Base-by-base conservation (phyloP, 140 eudicot genomes). In the Cichorium intybus region DNA sequence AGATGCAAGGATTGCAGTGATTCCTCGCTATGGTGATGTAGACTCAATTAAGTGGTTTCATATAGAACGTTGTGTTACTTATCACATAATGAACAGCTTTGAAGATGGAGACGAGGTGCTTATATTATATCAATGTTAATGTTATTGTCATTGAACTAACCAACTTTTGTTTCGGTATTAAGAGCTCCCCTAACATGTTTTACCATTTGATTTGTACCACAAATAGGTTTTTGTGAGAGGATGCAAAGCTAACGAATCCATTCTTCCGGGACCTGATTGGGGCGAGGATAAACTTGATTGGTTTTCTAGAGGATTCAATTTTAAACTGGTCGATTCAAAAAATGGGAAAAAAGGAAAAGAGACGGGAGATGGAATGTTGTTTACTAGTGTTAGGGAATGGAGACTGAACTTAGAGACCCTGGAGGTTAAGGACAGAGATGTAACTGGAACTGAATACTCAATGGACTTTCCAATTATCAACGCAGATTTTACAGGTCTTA, bases 381-480 rank as follows among this genome's bases (percentile, higher is more conserved):
- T 77, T 14, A 26, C 70, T 35, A 53, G 74, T 17, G 64, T 61
- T 43, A 64, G 72, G 56, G 82, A 77, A 66, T 71, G 78, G 78
- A 71, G 75, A 31, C 29, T 77, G 10, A 77, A 77, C 62, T 15
- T 71, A 65, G 17, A 71, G 12, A 77, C 75, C 6, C 4, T 63
- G 4, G 75, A 77, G 55, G 82, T 71, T 0, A 65, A 58, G 22
- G 82, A 77, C 31, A 65, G 31, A 52, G 34, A 64, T 60, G 24
- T 77, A 24, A 71, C 73, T 9, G 75, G 78, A 51, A 60, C 12
- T 0, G 28, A 66, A 10, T 52, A 56, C 54, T 65, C 78, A 1
- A 77, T 77, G 78, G 82, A 77, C 26, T 77, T 71, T 24, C 82
- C 78, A 29, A 27, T 43, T 11, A 77, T 77, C 18, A 77, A 77